Conservation (phyloP, 441 rosid species). For the Metrosideros polymorpha region DNA sequence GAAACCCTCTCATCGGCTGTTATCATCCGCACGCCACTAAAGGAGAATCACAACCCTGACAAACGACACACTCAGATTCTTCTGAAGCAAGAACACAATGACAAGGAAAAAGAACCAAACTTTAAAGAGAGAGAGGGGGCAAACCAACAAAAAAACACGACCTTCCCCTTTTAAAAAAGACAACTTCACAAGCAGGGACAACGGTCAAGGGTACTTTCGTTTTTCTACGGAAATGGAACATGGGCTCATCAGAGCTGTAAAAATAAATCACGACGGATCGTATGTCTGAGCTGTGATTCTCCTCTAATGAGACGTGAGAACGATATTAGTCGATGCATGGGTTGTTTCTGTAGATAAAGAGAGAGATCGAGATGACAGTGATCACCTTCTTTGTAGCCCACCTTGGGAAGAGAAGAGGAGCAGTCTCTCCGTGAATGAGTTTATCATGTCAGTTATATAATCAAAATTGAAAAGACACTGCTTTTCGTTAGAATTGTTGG, state of each 20-base stretch:
- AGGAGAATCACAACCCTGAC: not conserved
- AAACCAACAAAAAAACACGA: not conserved
- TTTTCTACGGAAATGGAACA: not conserved
- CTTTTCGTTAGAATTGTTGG: not conserved
- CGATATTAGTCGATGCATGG: not conserved
- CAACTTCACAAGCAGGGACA: not conserved
- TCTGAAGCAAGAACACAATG: not conserved
- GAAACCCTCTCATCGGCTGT: not conserved
- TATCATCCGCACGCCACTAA: not conserved
- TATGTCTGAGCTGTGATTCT: not conserved
- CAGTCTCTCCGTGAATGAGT: not conserved
- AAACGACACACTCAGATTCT: not conserved
- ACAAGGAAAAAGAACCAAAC: not conserved
- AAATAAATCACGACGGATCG: accelerated
- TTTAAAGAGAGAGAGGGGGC: not conserved
- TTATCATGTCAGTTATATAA: not conserved
- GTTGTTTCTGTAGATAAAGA: not conserved
- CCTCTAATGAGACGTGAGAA: not conserved
- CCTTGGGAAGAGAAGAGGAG: not conserved
- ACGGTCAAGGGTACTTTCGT: not conserved
- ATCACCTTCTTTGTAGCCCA: not conserved
- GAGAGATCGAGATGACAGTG: not conserved
- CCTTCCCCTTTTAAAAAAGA: not conserved
- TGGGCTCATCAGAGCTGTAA: not conserved
- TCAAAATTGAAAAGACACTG: not conserved